Conservation (phyloP, 768 basidiomycete genomes). For the Suillus lakei region DNA sequence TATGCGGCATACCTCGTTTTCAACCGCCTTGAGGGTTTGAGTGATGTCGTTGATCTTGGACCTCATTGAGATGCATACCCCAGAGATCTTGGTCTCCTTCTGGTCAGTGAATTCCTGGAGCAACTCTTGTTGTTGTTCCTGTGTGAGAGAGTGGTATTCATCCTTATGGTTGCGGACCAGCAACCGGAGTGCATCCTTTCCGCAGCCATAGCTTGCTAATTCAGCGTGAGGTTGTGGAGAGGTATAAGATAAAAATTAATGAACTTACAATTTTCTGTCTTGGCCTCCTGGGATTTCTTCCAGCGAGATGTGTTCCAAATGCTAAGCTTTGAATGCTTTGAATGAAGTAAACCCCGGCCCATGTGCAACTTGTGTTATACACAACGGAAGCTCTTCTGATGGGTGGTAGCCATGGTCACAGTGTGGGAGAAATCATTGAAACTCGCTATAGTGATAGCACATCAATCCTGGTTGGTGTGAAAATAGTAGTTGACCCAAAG, state of each 20-base stretch:
- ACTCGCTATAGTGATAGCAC: too few species aligned
- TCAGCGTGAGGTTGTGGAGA: neutral
- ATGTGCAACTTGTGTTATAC: constrained; percentile 10
- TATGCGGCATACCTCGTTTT: constrained; percentile 12
- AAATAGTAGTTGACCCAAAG: too few species aligned
- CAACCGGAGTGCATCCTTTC: neutral
- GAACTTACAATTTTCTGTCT: neutral
- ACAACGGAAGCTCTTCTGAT: constrained; percentile 11
- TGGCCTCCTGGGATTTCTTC: constrained; percentile 7
- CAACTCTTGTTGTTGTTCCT: neutral
- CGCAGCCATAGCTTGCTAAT: neutral
- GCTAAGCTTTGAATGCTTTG: neutral
- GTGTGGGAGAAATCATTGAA: too few species aligned
- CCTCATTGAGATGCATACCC: neutral
- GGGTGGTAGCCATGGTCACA: constrained; percentile 2
- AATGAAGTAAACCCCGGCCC: neutral
- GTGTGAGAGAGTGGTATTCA: neutral
- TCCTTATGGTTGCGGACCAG: neutral
- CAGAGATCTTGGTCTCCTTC: constrained; percentile 2
- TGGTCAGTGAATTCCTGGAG: neutral
- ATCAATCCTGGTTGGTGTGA: too few species aligned
- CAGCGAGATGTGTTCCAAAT: constrained; percentile 15
- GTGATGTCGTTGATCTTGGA: constrained; percentile 15
- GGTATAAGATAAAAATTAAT: neutral
- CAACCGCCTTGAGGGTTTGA: constrained; percentile 10